Conservation (phyloP, 495 filamentous ascomycete genomes). For the Hypoxylon fuscum region DNA sequence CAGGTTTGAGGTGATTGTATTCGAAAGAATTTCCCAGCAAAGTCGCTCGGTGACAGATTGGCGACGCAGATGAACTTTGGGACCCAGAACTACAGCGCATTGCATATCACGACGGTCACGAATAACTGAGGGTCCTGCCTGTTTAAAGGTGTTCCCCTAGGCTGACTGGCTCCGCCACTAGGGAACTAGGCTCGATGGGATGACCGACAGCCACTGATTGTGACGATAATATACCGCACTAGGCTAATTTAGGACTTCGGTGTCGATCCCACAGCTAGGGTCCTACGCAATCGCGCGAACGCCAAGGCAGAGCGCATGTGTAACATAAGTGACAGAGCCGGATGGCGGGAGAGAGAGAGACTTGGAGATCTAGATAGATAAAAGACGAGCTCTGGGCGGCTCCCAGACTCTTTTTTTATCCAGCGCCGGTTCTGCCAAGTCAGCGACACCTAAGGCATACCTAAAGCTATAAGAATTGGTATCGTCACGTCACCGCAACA, state of each 20-base stretch:
- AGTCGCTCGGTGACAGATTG: slow-evolving; percentile 33
- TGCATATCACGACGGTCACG: slow-evolving; percentile 1
- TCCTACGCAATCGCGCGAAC: slow-evolving; percentile 12
- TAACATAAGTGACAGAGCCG: slow-evolving; percentile 1
- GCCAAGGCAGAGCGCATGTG: slow-evolving; percentile 4
- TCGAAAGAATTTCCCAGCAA: slow-evolving; percentile 16
- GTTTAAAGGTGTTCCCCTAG: slow-evolving; percentile 26
- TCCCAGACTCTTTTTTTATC: too few species aligned
- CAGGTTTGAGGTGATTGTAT: slow-evolving; percentile 9
- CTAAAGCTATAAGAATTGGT: too few species aligned
- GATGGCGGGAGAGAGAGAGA: not conserved
- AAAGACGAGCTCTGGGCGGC: slow-evolving; percentile 2
- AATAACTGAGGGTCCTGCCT: slow-evolving; percentile 19
- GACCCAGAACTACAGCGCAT: slow-evolving; percentile 23
- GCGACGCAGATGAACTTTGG: slow-evolving; percentile 4
- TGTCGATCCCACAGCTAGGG: slow-evolving; percentile 33
- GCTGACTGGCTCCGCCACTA: slow-evolving; percentile 33
- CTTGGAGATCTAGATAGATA: slow-evolving; percentile 1
- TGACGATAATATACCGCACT: slow-evolving; percentile 28
- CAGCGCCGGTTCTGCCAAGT: too few species aligned
- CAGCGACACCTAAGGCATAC: too few species aligned
- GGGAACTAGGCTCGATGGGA: slow-evolving; percentile 41
- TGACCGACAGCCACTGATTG: slow-evolving; percentile 32
- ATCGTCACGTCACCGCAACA: not conserved
- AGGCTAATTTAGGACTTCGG: slow-evolving; percentile 36